Conservation (phyloP, 2,329 filamentous ascomycete species). For the Harringtonia lauricola region DNA sequence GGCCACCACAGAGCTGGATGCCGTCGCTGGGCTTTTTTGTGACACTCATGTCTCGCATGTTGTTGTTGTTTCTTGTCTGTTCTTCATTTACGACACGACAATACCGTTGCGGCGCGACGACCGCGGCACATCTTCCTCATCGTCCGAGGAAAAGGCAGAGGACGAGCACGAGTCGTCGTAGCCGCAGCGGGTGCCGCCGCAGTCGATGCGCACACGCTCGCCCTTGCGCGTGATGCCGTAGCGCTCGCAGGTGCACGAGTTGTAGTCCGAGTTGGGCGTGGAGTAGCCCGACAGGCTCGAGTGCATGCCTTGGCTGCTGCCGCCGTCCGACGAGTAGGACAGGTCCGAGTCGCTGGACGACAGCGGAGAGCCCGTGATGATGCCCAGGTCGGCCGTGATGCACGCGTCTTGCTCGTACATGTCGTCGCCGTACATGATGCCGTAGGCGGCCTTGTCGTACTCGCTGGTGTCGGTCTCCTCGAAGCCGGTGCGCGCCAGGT, state of each 20-base stretch:
- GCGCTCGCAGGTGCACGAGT: conserved; percentile 83
- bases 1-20: not conserved
- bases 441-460: conserved; percentile 28
- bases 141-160: conserved; percentile 40
- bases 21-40: not conserved
- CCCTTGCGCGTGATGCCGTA: conserved; percentile 93
- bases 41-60: too few relatives aligned
- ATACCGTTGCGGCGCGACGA: conserved; percentile 54
- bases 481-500: conserved; percentile 40
- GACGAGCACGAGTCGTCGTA: conserved; percentile 67
- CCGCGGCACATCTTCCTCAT: conserved; percentile 39
- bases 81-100: conserved; percentile 32
- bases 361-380: conserved; percentile 40
- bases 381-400: conserved; percentile 40
- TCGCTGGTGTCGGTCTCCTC: too few relatives aligned
- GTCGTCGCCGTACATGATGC: conserved; percentile 20
- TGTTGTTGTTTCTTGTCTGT: not conserved
- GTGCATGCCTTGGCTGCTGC: conserved; percentile 44
- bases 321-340: conserved; percentile 63
- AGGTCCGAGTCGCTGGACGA: conserved; percentile 55
- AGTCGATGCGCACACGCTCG: conserved; percentile 92
- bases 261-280: conserved; percentile 65
- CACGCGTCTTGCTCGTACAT: conserved; percentile 1
- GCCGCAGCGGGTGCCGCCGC: conserved; percentile 78
- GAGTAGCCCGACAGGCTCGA: conserved; percentile 69